Evolutionary conservation across 257 asterid species (phyloP), one percentile per base, ranked within the genome.

Genomic region (Buddleja alternifolia): DNA sequence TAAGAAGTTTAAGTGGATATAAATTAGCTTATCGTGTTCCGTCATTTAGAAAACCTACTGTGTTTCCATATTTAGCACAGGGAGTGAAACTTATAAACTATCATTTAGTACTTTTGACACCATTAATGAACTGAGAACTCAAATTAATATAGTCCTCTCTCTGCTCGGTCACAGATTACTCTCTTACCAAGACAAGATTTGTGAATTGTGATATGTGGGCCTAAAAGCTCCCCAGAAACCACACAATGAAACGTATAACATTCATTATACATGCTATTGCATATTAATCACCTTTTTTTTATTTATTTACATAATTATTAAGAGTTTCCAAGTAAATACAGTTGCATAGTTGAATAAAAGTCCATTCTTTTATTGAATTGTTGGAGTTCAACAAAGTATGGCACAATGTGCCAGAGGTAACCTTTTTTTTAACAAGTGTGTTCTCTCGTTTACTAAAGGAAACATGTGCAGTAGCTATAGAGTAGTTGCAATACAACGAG

Each of bases 41-140:
- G 3, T 29, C 5, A 5, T 29, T 29, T 29, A 1, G 34, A 29
- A 29, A 45, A 55, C 61, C 52, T 12, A 14, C 53, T 25, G 57
- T 19, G 20, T 64, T 57, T 41, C 41, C 55, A 50, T 58, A 15
- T 37, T 69, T 39, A 52, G 20, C 50, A 44, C 15, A 15, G 40
- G 23, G 46, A 45, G 60, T 25, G 60, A 70, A 57, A 39, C 34
- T 53, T 14, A 70, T 8, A 46, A 32, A 45, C 46, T 14, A 4
- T 32, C n/a, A 36, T 61, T 57, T 66, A 41, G 16, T 55, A 50
- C 51, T 58, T 75, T 11, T 46, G 25, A 67, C 67, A 63, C 70
- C 29, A 29, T 40, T 32, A 34, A 42, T 34, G 59, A 21, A 47
- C 45, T 23, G 12, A n/a, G 14, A 56, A 65, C 29, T 36, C 19